Evolutionary conservation across 129 eudicot genomes (phyloP), one percentile per base, ranked within the genome.

Genomic region (Tagetes erecta): DNA sequence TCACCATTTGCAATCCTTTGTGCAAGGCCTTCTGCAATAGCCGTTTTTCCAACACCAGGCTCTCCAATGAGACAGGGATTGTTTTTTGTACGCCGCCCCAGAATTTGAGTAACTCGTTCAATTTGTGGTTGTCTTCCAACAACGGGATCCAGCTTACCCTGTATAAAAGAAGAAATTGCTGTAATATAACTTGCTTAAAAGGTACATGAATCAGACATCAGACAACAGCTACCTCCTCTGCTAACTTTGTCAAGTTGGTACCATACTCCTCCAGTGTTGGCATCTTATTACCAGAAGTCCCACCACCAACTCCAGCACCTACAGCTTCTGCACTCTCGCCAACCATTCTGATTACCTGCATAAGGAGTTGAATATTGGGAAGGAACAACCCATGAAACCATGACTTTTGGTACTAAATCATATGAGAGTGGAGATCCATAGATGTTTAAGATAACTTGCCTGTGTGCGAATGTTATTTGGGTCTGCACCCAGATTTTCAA

Each of bases 31-130:
- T 91, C 97, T 3, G 97, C 96, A 77, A 91, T 91, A 62, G 97
- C 97, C 47, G 97, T 88, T 81, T 91, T 91, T 13, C 97, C 97
- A 31, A 91, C 97, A 75, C 97, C 97, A 36, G 97, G 97, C 49
- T 91, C 97, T 78, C 97, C 97, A 76, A 91, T 88, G 68, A 90
- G 95, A 46, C 97, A 91, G 7, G 97, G 97, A 62, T 92, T 92
- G 67, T 88, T 92, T 67, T 88, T 92, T 34, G 96, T 88, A 73
- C 97, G 83, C 13, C 97, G 81, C 35, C 96, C 97, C 72, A 92
- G 71, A 55, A 92, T 88, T 80, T 92, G 97, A 36, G 97, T 89
- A 11, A 92, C 96, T 5, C 97, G 88, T 72, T 88, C 97, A 76
- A 92, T 92, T 81, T 92, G 92, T 37, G 60, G 77, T 71, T 85